Conservation (phyloP, 140 eudicot genomes). For the Cichorium intybus region DNA sequence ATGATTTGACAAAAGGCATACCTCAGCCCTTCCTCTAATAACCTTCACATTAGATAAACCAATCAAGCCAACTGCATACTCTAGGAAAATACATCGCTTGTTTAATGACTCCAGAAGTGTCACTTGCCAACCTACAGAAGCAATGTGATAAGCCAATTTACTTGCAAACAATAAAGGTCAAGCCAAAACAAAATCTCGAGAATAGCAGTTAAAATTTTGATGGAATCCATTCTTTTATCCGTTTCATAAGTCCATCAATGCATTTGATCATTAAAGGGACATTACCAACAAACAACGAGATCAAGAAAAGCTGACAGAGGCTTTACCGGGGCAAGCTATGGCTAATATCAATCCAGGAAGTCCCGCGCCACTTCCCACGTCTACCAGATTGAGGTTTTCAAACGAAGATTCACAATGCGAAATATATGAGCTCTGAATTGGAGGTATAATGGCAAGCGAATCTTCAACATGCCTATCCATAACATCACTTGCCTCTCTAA, state of each 20-base stretch:
- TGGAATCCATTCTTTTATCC: background rate
- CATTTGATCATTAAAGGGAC: background rate
- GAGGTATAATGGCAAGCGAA: slow-evolving; percentile 71
- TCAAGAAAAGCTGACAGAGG: background rate
- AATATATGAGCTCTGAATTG: slow-evolving; percentile 49
- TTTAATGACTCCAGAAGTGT: slow-evolving; percentile 79
- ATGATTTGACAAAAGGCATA: slow-evolving; percentile 10
- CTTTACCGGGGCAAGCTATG: slow-evolving; percentile 83
- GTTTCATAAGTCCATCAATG: background rate
- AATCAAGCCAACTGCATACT: slow-evolving; percentile 58
- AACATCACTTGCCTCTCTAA: slow-evolving; percentile 63
- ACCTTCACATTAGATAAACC: slow-evolving; percentile 79
- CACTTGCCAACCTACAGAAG: slow-evolving; percentile 71
- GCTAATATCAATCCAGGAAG: slow-evolving; percentile 93
- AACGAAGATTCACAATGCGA: slow-evolving; percentile 43
- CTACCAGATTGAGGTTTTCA: slow-evolving; percentile 59
- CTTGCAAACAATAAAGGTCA: background rate
- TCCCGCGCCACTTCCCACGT: slow-evolving; percentile 96
- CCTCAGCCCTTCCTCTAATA: slow-evolving; percentile 94
- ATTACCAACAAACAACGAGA: background rate
- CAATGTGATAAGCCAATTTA: slow-evolving; percentile 4
- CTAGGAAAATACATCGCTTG: slow-evolving; percentile 76
- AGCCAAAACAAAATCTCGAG: background rate
- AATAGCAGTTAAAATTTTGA: background rate
- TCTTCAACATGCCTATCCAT: slow-evolving; percentile 96